Conservation (phyloP, 176 grass and related monocot species). For the Carex pumila region DNA sequence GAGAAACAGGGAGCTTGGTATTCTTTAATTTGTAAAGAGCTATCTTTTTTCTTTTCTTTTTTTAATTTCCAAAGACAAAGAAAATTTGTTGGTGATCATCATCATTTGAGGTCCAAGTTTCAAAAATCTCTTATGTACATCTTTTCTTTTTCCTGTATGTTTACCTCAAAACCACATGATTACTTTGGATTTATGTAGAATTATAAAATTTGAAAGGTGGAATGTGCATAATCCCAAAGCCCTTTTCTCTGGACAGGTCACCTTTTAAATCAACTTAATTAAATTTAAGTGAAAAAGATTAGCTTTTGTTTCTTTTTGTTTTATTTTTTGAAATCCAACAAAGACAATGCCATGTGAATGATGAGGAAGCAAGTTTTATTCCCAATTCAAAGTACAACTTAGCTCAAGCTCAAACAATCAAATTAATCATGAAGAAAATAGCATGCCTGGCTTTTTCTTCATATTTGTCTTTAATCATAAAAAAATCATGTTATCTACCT, state of each 20-base stretch:
- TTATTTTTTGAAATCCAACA: neutral
- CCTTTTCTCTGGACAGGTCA: neutral
- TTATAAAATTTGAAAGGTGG: neutral
- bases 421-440: neutral
- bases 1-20: neutral
- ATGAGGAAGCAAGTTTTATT: neutral
- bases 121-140: neutral
- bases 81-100: neutral
- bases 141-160: neutral
- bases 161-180: slow-evolving; percentile 7
- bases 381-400: neutral
- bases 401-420: neutral
- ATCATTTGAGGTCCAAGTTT: neutral
- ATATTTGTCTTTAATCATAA: neutral
- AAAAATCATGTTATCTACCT: neutral
- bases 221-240: neutral
- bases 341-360: neutral
- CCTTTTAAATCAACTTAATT: neutral
- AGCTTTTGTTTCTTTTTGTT: neutral
- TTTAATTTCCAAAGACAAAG: neutral
- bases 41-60: neutral
- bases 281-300: neutral
- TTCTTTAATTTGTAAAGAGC: neutral
- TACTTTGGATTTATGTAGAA: neutral
- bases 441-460: neutral